Base-by-base conservation (phyloP, 1,284 basidiomycete species). In the Microbotryum violaceum region DNA sequence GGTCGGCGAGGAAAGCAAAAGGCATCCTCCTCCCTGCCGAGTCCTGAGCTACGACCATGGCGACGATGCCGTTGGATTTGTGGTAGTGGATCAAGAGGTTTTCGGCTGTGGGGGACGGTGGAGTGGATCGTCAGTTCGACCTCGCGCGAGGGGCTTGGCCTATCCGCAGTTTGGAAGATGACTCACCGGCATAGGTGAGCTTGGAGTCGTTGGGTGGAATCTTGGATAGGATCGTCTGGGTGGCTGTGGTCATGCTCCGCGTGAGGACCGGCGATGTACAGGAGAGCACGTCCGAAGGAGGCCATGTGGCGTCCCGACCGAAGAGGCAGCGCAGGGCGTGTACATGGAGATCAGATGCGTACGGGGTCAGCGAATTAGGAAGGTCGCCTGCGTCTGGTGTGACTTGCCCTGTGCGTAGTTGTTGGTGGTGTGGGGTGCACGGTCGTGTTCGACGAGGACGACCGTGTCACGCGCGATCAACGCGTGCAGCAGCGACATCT, bases 31-130 rank as follows among this genome's bases (percentile, higher is more conserved):
- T 82, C 56, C 91, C 91, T 44, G 87, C 90, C 45, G 86, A 82
- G 73, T 94, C 91, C 74, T 96, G 90, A 20, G 89, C 89, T 84
- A 97, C 92, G 58, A 93, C 89, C 56, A 98, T 83, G 76, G 88
- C 96, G 50, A 87, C 85, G 74, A 88, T 84, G 0, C 89, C 72
- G 54, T 73, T 68, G 25, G 67, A 60, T 53, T 72, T 69, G 65
- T 94, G 82, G 77, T 97, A 97, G 78, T 98, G 94, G 74, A 97
- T 96, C 31, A 97, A 81, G 74, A 90, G 94, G 76, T 93, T 86
- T 74, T 96, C 90, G 79, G 94, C 79, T 79, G 61, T 29, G 20
- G 4, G 33, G 21, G 25, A 6, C 23, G 23, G 48, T 33, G 20
- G 51, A 31, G 29, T 20, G 25, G 54, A 63, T 49, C 29, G 45